Evolutionary conservation across 345 rosid genomes (phyloP), one percentile per base, ranked within the genome.

Genomic region (Pugionium cornutum): DNA sequence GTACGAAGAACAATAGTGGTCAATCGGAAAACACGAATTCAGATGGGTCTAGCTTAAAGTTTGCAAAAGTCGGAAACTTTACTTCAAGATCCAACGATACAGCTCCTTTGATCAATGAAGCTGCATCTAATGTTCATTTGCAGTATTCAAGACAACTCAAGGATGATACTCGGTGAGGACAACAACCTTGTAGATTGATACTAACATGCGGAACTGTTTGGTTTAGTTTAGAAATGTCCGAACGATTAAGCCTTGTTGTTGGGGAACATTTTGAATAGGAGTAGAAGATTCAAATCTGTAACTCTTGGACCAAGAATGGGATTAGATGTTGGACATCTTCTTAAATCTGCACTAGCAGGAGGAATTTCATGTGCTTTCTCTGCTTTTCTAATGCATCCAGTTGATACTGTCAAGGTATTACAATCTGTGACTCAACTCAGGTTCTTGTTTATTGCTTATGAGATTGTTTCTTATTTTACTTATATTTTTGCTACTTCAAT

Each of bases 341-440:
- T 92, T 44, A 83, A 80, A 80, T 89, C 97, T 55, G 98, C 98
- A 45, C 72, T 92, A 77, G 98, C 98, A 5, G 98, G 98, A 35
- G 98, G 98, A 54, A 80, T 92, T 18, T 83, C 98, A 32, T 86
- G 94, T 68, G 97, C 96, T 7, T 85, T 92, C 66, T 92, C 98
- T 52, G 78, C 87, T 56, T 75, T 86, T 78, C 50, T 92, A 36
- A 74, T 92, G 96, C 89, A 89, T 66, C 98, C 98, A 5, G 79
- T 92, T 46, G 98, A 92, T 67, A 84, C 96, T 34, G 77, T 92
- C 60, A 92, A 92, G 91, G 98, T 77, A 66, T 45, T 27, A 44
- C 59, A 34, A 6, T 8, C 1, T 25, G 5, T 56, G 18, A 18
- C 18, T 18, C 18, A 18, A 18, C 61, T 56, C 8, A 3, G 9